Percentiles rank a stretch among this genome's conserved stretches.
These are phyloP conservation scores for Russula sp. DNA, from an alignment of 768 basidiomycete species.

Conservation along the genomic window DNA sequence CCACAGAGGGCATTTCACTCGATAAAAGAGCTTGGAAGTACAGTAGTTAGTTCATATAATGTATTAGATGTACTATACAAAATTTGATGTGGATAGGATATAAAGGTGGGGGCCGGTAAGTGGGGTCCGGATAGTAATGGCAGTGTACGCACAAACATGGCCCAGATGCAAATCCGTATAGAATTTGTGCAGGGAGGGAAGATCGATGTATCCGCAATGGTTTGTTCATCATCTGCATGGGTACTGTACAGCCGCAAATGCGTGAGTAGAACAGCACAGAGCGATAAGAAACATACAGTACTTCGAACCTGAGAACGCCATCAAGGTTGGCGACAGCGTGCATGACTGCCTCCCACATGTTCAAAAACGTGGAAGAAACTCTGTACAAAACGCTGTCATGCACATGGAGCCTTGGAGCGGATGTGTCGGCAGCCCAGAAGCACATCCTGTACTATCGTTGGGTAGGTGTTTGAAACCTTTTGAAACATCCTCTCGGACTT, in stretches of 20 bases:
- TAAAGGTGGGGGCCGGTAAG: too few relatives aligned
- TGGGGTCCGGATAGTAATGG: too few relatives aligned
- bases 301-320: constrained; percentile 86
- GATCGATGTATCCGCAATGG: constrained; percentile 88
- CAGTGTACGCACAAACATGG: constrained; percentile 56
- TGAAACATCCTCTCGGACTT: too few relatives aligned
- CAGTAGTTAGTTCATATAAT: too few relatives aligned
- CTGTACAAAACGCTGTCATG: constrained; percentile 59
- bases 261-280: not conserved
- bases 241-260: not conserved
- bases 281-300: constrained; percentile 28
- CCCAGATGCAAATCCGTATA: constrained; percentile 90
- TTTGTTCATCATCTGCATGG: constrained; percentile 78
- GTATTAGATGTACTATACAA: too few relatives aligned
- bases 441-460: constrained; percentile 50
- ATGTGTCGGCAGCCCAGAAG: constrained; percentile 89
- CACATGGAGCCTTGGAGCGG: constrained; percentile 65
- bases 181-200: constrained; percentile 74
- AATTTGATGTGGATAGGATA: too few relatives aligned
- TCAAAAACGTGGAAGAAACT: constrained; percentile 80
- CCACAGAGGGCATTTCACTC: too few relatives aligned
- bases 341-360: constrained; percentile 65
- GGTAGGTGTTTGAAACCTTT: too few relatives aligned
- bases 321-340: constrained; percentile 64
- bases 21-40: too few relatives aligned